Base-by-base conservation (phyloP, 176 grass and related monocot genomes). In the Carex myosuroides region DNA sequence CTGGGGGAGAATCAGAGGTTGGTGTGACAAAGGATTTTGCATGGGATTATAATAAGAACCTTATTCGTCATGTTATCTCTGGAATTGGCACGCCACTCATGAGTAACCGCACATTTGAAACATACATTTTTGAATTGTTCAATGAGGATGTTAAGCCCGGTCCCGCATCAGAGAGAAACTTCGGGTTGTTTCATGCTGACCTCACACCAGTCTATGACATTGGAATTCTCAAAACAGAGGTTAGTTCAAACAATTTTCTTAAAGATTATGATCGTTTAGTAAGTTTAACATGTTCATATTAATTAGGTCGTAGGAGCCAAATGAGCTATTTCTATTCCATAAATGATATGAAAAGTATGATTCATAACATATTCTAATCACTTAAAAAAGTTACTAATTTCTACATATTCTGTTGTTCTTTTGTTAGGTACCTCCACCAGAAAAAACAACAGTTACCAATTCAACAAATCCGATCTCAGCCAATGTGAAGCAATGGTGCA, bases 1-100 rank as follows among this genome's bases (percentile, higher is more conserved):
- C 78, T 0, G 95, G 94, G 9, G 90, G 88, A 67, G 81, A 79
- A 46, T 86, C 88, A 89, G 90, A 94, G 86, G 18, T 84, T 1
- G 90, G 89, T 72, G 90, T 81, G 0, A 84, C 80, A 52, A 80
- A 32, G 3, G 92, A 91, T 53, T 71, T 29, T 5, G 92, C 95
- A 2, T 10, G 79, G 50, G 89, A 94, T 0, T 98, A 94, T 86
- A 94, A 94, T 81, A 85, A 18, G 82, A 98, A 98, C 52, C 87
- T 91, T 80, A 83, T 94, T 82, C 92, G 86, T 12, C 95, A 93
- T 81, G 89, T 93, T 14, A 73, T 80, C 0, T 92, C 92, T 85
- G 92, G 90, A 41, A 71, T 91, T 3, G 95, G 95, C 84, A 94
- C 92, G 5, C 95, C 95, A 66, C 92, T 97, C 61, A 91, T 92